Base-by-base conservation (phyloP, 208 protist species). In the Herpetomonas tarakana region DNA sequence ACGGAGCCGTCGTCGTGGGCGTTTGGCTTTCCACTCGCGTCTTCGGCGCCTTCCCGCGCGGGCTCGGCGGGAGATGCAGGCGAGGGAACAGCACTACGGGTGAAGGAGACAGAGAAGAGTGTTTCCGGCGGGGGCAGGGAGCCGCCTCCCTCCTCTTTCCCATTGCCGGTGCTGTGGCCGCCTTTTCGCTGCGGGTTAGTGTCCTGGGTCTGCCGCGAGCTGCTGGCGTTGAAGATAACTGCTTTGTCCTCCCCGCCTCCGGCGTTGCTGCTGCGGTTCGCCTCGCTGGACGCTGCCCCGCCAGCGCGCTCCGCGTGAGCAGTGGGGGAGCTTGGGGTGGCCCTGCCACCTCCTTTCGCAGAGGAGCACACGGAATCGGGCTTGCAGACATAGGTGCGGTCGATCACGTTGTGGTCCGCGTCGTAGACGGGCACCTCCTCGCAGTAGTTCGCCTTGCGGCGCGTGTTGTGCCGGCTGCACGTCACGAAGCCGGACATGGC, bases 391-490 rank as follows among this genome's bases (percentile, higher is more conserved):
- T 81, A 92, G 27, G 71, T 66, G 41, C 83, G 81, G 25, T 63
- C 74, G 26, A 89, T 57, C 21, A 89, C 62, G 25, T 83, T 68
- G 57, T 77, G 81, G 44, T 92, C 86, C 1, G 86, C 86, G 53
- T 92, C 78, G 59, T 76, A 68, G 7, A 92, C 62, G 16, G 81
- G 73, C 52, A 41, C 68, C 50, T 62, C 47, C 35, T 65, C 55
- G 57, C 86, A 92, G 51, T 71, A 89, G 16, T 68, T 75, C 0
- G 68, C 72, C 24, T 76, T 69, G 38, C 86, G 81, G 1, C 70
- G 75, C 21, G 60, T 61, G 45, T 74, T 65, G 66, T 92, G 86
- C 58, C 60, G 27, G 30, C 55, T 59, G 57, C 86, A 92, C 25
- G 65, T 57, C 27, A 86, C 81, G 58, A 83, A 78, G 9, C 76